Conservation (phyloP, 139 green algal species). For the Spirogloea muscicola region DNA sequence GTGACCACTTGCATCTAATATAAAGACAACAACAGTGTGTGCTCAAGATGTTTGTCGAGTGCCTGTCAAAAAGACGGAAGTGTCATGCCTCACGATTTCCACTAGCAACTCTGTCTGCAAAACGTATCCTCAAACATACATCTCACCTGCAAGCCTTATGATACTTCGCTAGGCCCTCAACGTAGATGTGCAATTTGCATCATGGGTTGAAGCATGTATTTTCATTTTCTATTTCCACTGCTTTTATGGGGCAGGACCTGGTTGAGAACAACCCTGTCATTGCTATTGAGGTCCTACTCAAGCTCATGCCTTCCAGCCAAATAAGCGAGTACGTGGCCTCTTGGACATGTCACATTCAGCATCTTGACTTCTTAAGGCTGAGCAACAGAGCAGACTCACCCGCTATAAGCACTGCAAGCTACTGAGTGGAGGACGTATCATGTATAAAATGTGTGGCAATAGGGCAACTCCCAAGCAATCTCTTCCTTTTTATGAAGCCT, state of each 20-base stretch:
- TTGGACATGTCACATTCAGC: too few species aligned
- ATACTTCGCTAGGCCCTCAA: not conserved
- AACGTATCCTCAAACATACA: not conserved
- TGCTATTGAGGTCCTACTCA: conserved; percentile 57
- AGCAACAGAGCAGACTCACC: too few species aligned
- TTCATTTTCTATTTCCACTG: conserved; percentile 37
- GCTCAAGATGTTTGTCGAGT: not conserved
- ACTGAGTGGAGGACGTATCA: too few species aligned
- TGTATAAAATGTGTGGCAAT: too few species aligned
- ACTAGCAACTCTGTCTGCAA: not conserved
- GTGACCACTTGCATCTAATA: not conserved
- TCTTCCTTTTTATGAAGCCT: too few species aligned
- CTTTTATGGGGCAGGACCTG: conserved; percentile 51
- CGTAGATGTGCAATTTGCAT: not conserved
- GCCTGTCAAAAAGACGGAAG: too few species aligned
- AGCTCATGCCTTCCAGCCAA: conserved; percentile 50
- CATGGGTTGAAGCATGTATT: not conserved
- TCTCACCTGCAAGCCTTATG: not conserved
- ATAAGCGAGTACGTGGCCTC: conserved; percentile 35
- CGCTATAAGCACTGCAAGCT: too few species aligned
- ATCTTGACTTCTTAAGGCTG: too few species aligned
- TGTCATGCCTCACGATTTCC: not conserved
- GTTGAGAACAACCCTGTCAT: conserved; percentile 71
- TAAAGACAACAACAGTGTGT: not conserved
- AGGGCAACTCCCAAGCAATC: too few species aligned